phyloP scores from a whole-genome alignment of 768 basidiomycete genomes.

The Lactarius sanguifluus region DNA sequence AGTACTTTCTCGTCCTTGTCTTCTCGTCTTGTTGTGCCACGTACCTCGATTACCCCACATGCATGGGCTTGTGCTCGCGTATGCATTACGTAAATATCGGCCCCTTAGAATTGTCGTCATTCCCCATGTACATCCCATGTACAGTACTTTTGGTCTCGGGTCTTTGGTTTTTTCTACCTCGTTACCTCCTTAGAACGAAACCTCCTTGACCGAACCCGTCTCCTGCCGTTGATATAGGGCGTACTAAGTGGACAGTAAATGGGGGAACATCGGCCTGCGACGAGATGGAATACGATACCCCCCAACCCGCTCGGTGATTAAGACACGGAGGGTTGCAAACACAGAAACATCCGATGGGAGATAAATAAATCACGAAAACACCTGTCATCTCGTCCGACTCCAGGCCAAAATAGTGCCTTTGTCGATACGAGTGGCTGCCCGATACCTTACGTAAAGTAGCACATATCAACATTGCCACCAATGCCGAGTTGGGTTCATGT shows the following conservation, averaged over 20 bases:
- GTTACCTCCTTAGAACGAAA: slow-evolving; percentile 3
- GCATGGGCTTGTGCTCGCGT: not conserved
- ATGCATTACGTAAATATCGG: not conserved
- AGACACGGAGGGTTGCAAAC: not conserved
- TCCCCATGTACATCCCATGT: not conserved
- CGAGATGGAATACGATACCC: not conserved
- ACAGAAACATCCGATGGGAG: not conserved
- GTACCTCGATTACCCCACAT: not conserved
- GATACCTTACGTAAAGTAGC: not conserved
- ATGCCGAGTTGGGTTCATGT: not conserved
- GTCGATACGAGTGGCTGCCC: not conserved
- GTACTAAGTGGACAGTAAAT: not conserved
- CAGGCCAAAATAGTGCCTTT: not conserved
- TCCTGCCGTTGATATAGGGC: not conserved
- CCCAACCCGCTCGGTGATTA: not conserved
- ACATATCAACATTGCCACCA: too few species aligned
- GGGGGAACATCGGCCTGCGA: not conserved
- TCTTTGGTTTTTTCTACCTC: not conserved
- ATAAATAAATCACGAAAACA: not conserved
- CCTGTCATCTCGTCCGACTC: not conserved
- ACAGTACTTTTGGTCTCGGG: not conserved
- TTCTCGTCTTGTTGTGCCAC: not conserved
- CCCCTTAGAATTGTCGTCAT: not conserved
- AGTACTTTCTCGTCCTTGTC: not conserved
- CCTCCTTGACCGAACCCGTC: not conserved